Percentiles rank a stretch among this genome's conserved stretches.
These are phyloP conservation scores for Cetradonia linearis DNA, from an alignment of 495 filamentous ascomycete genomes.

Conservation along the genomic window DNA sequence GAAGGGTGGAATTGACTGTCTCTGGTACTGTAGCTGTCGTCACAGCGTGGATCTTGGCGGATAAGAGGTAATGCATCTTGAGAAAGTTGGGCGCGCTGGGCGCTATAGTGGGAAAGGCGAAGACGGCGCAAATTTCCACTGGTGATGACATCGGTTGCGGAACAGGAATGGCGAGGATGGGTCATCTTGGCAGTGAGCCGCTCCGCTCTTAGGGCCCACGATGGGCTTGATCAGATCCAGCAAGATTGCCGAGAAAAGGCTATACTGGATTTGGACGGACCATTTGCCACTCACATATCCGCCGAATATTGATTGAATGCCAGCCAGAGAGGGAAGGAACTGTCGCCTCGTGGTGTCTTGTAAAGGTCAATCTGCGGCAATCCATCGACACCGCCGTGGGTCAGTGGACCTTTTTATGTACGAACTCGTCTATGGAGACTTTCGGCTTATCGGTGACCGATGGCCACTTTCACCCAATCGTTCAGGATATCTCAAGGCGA, in stretches of 20 bases:
- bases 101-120: constrained; percentile 1
- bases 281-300: background rate
- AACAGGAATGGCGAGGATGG: background rate
- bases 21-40: constrained; percentile 2
- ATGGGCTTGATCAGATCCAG: background rate
- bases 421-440: background rate
- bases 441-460: constrained; percentile 4
- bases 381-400: background rate
- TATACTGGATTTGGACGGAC: background rate
- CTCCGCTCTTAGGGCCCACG: background rate
- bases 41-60: background rate
- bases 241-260: background rate
- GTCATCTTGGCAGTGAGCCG: background rate
- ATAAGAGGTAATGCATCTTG: constrained; percentile 15
- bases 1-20: background rate
- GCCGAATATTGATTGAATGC: background rate
- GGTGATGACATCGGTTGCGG: constrained; percentile 2
- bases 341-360: background rate
- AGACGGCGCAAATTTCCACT: constrained; percentile 1
- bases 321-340: background rate
- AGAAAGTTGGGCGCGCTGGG: constrained; percentile 11
- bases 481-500: background rate
- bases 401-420: background rate
- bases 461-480: background rate
- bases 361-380: background rate